Conservation (phyloP, 1,284 basidiomycete species). For the Puccinia brachypodii region DNA sequence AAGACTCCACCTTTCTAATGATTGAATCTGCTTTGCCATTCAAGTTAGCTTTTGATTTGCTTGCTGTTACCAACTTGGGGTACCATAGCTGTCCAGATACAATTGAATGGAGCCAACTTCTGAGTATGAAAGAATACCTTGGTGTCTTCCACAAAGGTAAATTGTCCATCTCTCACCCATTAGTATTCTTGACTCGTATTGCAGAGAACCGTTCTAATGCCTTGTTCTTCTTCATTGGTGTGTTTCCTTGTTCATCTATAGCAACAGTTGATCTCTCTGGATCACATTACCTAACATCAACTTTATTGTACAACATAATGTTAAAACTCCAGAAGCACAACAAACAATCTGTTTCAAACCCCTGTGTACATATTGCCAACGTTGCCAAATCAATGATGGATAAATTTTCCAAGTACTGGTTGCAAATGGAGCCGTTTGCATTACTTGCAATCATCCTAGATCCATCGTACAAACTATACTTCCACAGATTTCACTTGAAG, state of each 20-base stretch:
- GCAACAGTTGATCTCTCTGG: not conserved
- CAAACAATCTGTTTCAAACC: conserved; percentile 21
- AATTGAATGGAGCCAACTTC: conserved; percentile 8
- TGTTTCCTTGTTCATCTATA: not conserved
- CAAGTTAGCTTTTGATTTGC: not conserved
- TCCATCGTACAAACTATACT: conserved; percentile 4
- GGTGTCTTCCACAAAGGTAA: conserved; percentile 19
- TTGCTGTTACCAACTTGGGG: not conserved
- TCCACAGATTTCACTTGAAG: not conserved
- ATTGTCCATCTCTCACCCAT: not conserved
- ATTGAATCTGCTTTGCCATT: not conserved
- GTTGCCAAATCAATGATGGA: not conserved
- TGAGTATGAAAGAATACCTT: not conserved
- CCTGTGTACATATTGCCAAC: too few species aligned
- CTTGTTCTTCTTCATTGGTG: not conserved
- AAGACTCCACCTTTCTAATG: conserved; percentile 13
- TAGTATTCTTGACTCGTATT: too few species aligned
- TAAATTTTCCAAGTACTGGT: conserved; percentile 10
- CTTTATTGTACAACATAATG: too few species aligned
- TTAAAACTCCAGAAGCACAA: too few species aligned
- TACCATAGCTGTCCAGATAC: not conserved
- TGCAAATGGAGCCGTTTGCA: not conserved
- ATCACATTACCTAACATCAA: too few species aligned
- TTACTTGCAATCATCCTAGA: not conserved
- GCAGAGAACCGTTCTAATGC: not conserved